Percentiles rank a stretch among this genome's conserved stretches.
These are phyloP conservation scores for Pythium sukuiense DNA, from an alignment of 352 stramenopile species.

Conservation along the genomic window DNA sequence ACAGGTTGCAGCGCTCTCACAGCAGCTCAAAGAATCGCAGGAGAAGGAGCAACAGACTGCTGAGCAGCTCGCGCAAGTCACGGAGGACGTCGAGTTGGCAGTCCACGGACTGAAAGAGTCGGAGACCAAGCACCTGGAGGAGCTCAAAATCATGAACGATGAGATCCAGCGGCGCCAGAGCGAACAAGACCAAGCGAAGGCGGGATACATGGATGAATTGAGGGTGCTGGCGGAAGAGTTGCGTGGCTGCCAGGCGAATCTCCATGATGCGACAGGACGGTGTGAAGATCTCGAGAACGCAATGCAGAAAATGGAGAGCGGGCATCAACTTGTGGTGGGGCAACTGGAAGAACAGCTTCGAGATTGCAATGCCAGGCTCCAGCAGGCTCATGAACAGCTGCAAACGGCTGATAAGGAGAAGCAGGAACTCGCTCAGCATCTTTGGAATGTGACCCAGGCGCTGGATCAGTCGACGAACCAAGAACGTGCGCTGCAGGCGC, in stretches of 20 bases:
- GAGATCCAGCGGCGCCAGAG: conserved; percentile 50
- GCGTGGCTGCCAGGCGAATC: conserved; percentile 28
- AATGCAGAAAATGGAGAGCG: conserved; percentile 25
- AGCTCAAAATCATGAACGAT: conserved; percentile 61
- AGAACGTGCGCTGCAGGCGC: conserved; percentile 33
- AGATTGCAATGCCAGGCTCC: neutral
- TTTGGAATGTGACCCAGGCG: conserved; percentile 61
- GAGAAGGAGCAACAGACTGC: conserved; percentile 37
- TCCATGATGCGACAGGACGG: conserved; percentile 21
- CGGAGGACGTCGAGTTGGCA: conserved; percentile 37
- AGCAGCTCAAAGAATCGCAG: conserved; percentile 40
- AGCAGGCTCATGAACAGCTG: conserved; percentile 18
- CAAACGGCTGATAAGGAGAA: conserved; percentile 36
- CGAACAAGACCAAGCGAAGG: conserved; percentile 34
- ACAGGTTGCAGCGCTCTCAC: conserved; percentile 33
- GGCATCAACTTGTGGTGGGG: conserved; percentile 20
- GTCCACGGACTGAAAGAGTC: conserved; percentile 35
- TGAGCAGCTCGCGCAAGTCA: conserved; percentile 36
- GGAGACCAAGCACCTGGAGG: conserved; percentile 42
- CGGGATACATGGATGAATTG: conserved; percentile 39
- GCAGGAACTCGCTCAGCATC: conserved; percentile 59
- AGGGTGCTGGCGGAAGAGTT: conserved; percentile 35
- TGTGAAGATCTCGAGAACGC: conserved; percentile 24
- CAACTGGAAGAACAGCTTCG: conserved; percentile 21
- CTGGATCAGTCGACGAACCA: conserved; percentile 34